phyloP scores from a whole-genome alignment of 345 rosid species.

The Gossypium rotundifolium region DNA sequence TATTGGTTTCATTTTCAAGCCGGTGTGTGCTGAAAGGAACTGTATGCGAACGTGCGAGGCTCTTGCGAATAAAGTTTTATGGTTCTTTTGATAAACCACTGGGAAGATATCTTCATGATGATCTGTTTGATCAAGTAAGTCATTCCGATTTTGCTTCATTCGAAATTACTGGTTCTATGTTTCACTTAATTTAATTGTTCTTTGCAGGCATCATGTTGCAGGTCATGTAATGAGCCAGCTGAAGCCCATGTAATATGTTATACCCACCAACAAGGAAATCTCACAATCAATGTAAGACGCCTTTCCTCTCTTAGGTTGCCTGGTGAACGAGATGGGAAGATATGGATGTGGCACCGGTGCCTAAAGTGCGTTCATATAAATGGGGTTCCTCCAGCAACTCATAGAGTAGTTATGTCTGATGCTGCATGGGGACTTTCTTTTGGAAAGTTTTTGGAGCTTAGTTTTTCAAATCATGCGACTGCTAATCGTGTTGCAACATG shows the following conservation, averaged over 20 bases:
- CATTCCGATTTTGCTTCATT: neutral
- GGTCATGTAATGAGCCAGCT: conserved; percentile 69
- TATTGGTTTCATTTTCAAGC: conserved; percentile 87
- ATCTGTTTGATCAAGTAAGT: conserved; percentile 79
- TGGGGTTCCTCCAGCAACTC: conserved; percentile 97
- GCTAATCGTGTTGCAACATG: conserved; percentile 97
- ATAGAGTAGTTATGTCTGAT: conserved; percentile 91
- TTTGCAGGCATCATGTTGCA: conserved; percentile 54
- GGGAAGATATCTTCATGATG: conserved; percentile 75
- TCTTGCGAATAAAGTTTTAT: conserved; percentile 85
- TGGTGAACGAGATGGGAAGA: conserved; percentile 89
- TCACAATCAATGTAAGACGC: conserved; percentile 77
- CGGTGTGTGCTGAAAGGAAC: conserved; percentile 70
- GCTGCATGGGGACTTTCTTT: conserved; percentile 99
- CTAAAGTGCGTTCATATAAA: conserved; percentile 69
- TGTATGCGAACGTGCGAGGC: conserved; percentile 92
- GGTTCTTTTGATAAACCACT: conserved; percentile 96
- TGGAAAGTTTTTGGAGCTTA: conserved; percentile 94
- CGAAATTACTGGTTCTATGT: neutral
- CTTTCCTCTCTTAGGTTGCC: conserved; percentile 63
- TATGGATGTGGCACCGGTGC: conserved; percentile 99
- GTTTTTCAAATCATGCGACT: conserved; percentile 95
- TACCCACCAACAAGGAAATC: conserved; percentile 97
- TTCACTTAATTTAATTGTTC: conserved; percentile 13
- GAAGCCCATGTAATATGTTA: conserved; percentile 88